Evolutionary conservation across 2,329 filamentous ascomycete species (phyloP), one percentile per base, ranked within the genome.

Genomic region (Fusarium xylarioides): DNA sequence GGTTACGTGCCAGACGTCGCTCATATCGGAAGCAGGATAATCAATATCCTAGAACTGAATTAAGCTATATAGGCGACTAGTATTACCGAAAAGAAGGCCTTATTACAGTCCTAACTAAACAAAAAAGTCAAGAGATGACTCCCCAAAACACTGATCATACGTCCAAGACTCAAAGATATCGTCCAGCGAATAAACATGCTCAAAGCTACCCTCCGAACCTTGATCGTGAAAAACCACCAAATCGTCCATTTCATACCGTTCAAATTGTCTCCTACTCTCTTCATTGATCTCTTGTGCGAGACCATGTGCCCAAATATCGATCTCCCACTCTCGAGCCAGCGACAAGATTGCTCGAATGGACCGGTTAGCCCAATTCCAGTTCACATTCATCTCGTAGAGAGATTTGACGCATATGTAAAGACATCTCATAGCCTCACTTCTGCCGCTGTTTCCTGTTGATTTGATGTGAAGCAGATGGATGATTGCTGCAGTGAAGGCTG

Each of bases 281-380:
- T 64, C 60, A 7, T 32, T 34, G 21, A 74, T 68, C n/a, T 74
- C 70, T 16, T 68, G 63, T 12, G 44, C 32, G 34, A 74, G 32
- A 7, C 61, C 68, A 21, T 59, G 52, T 4, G 68, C 66, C 56
- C 63, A 68, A 16, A 74, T 63, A 4, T 71, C 54, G 10, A 74
- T 69, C 4, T 59, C 59, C 71, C 70, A 74, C 38, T 74, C 62
- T 9, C 54, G 35, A 5, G 71, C 71, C 2, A 74, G 43, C 2
- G 71, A 74, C 4, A 30, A 47, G n/a, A 74, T 71, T 0, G 71
- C 71, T 1, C 71, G 70, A 7, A 74, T 71, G 0, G 71, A 74
- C 3, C 71, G 30, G 5, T 74, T 74, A 0, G 71, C 71, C 70
- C 71, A 74, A 18, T 74, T 70, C 71, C 71, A 74, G 16, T 68